Percentiles rank a stretch among this genome's conserved stretches.
These are phyloP conservation scores for Tritrichomonas foetus DNA, from an alignment of 208 protist species.

Conservation along the genomic window DNA sequence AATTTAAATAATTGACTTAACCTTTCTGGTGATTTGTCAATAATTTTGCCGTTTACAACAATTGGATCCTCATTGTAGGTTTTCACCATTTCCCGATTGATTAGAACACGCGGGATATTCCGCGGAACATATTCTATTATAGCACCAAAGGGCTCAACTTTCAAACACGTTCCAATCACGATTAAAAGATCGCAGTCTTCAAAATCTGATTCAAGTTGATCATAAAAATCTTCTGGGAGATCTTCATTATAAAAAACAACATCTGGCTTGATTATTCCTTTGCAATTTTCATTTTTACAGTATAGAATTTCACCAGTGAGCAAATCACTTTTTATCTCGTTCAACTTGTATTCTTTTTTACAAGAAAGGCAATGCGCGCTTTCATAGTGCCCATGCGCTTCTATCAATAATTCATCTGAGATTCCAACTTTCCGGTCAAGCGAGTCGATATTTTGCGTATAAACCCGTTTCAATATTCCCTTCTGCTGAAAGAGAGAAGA, in stretches of 20 bases:
- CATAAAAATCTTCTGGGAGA: neutral
- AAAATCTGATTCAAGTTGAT: neutral
- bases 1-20: neutral
- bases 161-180: conserved; percentile 37
- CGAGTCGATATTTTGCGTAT: conserved; percentile 26
- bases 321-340: neutral
- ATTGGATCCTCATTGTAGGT: neutral
- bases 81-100: neutral
- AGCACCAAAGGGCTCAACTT: neutral
- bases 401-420: neutral
- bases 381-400: neutral
- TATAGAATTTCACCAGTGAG: neutral
- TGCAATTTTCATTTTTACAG: neutral
- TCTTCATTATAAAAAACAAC: neutral
- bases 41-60: neutral
- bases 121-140: neutral
- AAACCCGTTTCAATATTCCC: neutral
- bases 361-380: neutral
- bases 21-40: neutral
- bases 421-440: neutral
- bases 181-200: neutral
- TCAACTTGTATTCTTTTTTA: neutral
- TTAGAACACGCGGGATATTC: neutral
- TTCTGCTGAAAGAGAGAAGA: neutral
- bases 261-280: conserved; percentile 6